phyloP scores from a whole-genome alignment of 805 yeast species.

The Kodamaea laetipori region DNA sequence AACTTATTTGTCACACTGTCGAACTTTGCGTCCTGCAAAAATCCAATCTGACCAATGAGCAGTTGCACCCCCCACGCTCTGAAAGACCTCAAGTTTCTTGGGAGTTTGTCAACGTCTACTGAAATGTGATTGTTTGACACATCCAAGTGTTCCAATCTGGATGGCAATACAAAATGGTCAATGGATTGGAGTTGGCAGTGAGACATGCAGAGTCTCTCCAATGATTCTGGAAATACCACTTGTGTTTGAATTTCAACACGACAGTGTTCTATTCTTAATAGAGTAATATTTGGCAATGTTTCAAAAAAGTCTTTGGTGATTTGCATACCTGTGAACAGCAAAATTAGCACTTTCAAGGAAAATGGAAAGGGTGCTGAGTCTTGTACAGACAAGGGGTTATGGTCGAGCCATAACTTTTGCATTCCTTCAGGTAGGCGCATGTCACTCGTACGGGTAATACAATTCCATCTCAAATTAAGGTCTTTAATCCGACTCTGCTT shows the following conservation, averaged over 20 bases:
- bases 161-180: constrained; percentile 1
- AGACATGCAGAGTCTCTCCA: not conserved
- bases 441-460: not conserved
- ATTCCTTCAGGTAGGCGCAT: not conserved
- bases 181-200: not conserved
- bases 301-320: constrained; percentile 1
- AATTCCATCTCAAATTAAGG: constrained; percentile 6
- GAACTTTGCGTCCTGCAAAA: constrained; percentile 2
- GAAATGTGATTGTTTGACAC: constrained; percentile 1
- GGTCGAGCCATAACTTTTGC: constrained; percentile 6
- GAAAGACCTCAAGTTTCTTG: constrained; percentile 1
- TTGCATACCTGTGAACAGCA: constrained; percentile 4
- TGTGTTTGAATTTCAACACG: not conserved
- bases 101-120: constrained; percentile 1
- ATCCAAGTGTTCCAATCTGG: constrained; percentile 1
- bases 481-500: not conserved
- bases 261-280: constrained; percentile 4
- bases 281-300: constrained; percentile 1
- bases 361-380: constrained; percentile 1
- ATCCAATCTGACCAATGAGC: constrained; percentile 1
- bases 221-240: constrained; percentile 1
- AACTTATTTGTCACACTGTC: not conserved
- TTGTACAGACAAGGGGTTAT: constrained; percentile 1
- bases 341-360: not conserved
- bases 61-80: constrained; percentile 7